Evolutionary conservation across 1,284 basidiomycete species (phyloP), one percentile per base, ranked within the genome.

Genomic region (Malassezia nana): DNA sequence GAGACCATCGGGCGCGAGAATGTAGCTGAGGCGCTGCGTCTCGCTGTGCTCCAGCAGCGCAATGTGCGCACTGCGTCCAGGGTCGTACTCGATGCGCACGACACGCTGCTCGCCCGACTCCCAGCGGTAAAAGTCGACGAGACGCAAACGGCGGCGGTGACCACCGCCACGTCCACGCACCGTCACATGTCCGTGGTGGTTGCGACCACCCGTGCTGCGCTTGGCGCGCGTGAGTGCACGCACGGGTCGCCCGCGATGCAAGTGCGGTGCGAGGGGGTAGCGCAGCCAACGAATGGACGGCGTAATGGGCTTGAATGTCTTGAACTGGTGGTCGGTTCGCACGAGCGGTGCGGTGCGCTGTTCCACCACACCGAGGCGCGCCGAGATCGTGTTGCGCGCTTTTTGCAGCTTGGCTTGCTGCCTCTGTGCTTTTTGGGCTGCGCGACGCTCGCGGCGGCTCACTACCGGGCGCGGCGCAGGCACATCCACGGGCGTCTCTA

Each of bases 51-150:
- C 79, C 62, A 96, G 72, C 49, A 98, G 80, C 1, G 92, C 92
- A 67, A 98, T 91, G 75, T 98, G 94, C 3, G 87, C 89, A 39
- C 84, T 87, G 46, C 92, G 81, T 28, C 87, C 87, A 0, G 92
- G 92, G 78, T 98, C 92, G 74, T 95, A 98, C 76, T 98, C 92
- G 66, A 98, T 87, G 39, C 91, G 82, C 13, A 92, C 80, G 39
- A 96, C 90, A 62, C 89, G 84, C 72, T 89, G 87, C 38, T 84
- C 78, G 6, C 92, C 92, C 0, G 81, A 76, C 59, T 84, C 83
- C 44, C 82, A 77, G 13, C 75, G 53, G 50, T 81, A 79, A 72
- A 94, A 98, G 76, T 98, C 94, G 55, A 98, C 78, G 38, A 84
- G 79, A 25, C 94, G 82, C 60, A 95, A 82, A 32, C 94, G 83